Evolutionary conservation across 805 yeast species (phyloP), one percentile per base, ranked within the genome.

Genomic region (Candida caryicola): DNA sequence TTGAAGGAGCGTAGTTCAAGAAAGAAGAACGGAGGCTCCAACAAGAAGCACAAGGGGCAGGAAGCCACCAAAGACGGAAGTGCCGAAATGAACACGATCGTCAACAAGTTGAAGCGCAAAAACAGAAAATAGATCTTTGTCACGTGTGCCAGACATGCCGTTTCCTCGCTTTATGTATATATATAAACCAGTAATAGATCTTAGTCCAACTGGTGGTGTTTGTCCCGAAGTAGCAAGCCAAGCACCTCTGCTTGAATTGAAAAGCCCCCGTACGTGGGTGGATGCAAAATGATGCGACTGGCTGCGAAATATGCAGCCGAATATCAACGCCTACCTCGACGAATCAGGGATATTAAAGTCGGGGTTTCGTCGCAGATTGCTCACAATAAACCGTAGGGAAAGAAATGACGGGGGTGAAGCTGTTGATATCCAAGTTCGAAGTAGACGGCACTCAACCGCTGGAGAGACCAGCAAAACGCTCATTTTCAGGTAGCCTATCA

Each of bases 1-100:
- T 63, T 93, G 66, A 72, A 77, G 31, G 95, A 89, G 62, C 76
- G 95, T 48, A 73, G 76, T 29, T 78, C 79, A 56, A 74, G 81
- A 54, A 55, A 50, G 50, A 41, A 46, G 23, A 44, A 41, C 8
- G 44, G 43, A 16, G 10, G 30, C 31, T 29, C 31, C 14, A 35
- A 39, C 27, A 47, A 51, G 39, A 46, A 43, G 31, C 43, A 42
- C 17, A 47, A 41, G n/a, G 44, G 17, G 19, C 16, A 23, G 10
- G 29, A 16, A 6, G 28, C 52, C 56, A 40, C 50, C 50, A 41
- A 47, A 40, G 42, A 32, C 43, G 41, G 26, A 15, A 16, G 41
- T 2, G 28, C 36, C 30, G 54, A 51, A 23, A 38, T 59, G 14
- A 39, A 31, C n/a, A 48, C 60, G 13, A 62, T 79, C 47, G 83